These are phyloP conservation scores for Smittium mucronatum DNA, from an alignment of 371 early-diverging fungal genomes.

Conservation along the genomic window DNA sequence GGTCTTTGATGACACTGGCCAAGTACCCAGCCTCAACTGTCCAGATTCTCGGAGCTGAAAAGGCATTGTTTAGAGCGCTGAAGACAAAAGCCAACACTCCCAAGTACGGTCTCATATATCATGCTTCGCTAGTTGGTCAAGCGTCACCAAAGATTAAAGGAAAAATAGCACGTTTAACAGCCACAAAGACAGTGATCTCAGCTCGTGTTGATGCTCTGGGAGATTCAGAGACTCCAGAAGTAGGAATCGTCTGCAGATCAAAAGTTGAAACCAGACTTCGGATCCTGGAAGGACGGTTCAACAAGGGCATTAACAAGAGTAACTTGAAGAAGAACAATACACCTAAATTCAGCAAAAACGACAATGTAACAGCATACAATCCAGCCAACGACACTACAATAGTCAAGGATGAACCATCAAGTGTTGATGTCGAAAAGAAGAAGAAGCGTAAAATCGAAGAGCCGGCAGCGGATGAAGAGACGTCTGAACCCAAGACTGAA, in stretches of 20 bases:
- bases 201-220: conserved; percentile 92
- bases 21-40: conserved; percentile 91
- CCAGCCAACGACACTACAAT: conserved; percentile 32
- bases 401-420: conserved; percentile 12
- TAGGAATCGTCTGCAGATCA: conserved; percentile 72
- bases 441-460: conserved; percentile 28
- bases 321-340: conserved; percentile 21
- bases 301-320: conserved; percentile 30
- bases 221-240: conserved; percentile 44
- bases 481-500: conserved; percentile 18
- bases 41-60: conserved; percentile 96
- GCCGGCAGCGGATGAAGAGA: conserved; percentile 36
- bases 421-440: conserved; percentile 20
- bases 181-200: conserved; percentile 84
- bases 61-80: conserved; percentile 91
- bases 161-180: conserved; percentile 81
- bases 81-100: conserved; percentile 92
- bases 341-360: conserved; percentile 56
- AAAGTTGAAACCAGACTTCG: conserved; percentile 78
- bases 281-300: conserved; percentile 60
- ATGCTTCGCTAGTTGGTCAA: conserved; percentile 79
- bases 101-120: conserved; percentile 93
- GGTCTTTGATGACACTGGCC: conserved; percentile 79
- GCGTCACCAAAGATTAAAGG: conserved; percentile 79
- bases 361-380: conserved; percentile 34